Base-by-base conservation (phyloP, 2,329 filamentous ascomycete species). In the Aspergillus ibericus region DNA sequence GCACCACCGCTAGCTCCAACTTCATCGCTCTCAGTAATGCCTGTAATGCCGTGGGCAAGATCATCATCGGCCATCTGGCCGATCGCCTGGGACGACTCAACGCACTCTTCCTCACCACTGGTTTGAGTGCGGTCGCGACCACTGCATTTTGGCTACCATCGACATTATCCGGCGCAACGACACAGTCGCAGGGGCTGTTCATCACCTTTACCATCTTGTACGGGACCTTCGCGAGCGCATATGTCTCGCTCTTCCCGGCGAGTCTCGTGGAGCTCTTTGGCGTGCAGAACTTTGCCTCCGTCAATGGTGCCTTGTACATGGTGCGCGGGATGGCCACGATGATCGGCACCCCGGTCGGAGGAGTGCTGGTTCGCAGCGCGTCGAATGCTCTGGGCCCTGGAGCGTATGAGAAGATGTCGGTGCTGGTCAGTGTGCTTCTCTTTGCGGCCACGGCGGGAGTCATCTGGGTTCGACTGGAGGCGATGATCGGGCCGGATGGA, bases 1-100 rank as follows among this genome's bases (percentile, higher is more conserved):
- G 67, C 20, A 65, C 66, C 12, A 63, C 66, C 1, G 70, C 70
- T 10, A 75, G 72, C 0, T 74, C 76, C 0, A 77, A 72, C 18
- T 71, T 79, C 15, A 76, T 77, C 35, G 69, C 75, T 4, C 64
- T 77, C 4, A 76, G 72, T 25, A 79, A 78, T 51, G 75, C 74
- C 0, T 71, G 73, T 7, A 78, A 77, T 58, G 74, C 74, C 1
- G 58, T 74, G 4, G 75, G 74, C 2, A 75, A 75, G 54, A 71
- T 79, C 4, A 64, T 68, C 1, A 73, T 78, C 55, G 76, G 77
- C 1, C 68, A 71, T 42, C 59, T 71, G 2, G 75, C 76, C 65
- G 50, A 53, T n/a, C 34, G 35, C 0, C 9, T 53, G 3, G 50
- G 50, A 7, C 50, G 50, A 2, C 20, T 78, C 15, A 78, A 79